Percentiles rank a stretch among this genome's conserved stretches.
These are phyloP conservation scores for Podospora conica DNA, from an alignment of 495 filamentous ascomycete genomes.

Conservation along the genomic window DNA sequence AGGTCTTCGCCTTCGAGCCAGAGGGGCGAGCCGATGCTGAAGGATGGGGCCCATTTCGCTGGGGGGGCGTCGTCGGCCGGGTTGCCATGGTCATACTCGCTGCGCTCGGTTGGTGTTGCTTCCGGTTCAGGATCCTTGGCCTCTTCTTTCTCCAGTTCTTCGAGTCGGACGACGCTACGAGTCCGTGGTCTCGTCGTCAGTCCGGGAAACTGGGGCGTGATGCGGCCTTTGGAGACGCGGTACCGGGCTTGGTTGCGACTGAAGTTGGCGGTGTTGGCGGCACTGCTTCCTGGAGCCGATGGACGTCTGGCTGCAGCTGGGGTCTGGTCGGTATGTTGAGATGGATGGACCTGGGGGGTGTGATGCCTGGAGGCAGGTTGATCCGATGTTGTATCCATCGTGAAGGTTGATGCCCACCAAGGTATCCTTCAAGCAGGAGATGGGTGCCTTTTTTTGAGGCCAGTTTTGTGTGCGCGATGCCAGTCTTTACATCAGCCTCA, in stretches of 20 bases:
- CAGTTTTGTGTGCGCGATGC: not conserved
- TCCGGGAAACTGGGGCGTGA: not conserved
- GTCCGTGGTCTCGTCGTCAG: conserved; percentile 5
- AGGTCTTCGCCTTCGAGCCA: conserved; percentile 31
- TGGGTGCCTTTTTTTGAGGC: not conserved
- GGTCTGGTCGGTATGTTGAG: not conserved
- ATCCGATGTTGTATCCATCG: not conserved
- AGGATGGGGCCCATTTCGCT: conserved; percentile 20
- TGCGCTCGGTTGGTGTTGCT: not conserved
- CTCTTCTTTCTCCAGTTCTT: not conserved
- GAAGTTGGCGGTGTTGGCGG: conserved; percentile 9
- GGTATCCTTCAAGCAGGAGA: not conserved
- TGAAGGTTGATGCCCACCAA: not conserved
- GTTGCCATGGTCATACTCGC: not conserved
- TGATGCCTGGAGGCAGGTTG: not conserved
- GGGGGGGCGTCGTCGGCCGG: not conserved
- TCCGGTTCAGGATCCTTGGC: not conserved
- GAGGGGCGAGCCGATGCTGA: conserved; percentile 20
- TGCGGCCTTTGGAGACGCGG: not conserved
- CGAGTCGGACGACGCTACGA: conserved; percentile 11
- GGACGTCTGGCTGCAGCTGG: not conserved
- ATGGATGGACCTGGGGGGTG: not conserved
- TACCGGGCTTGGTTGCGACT: conserved; percentile 7
- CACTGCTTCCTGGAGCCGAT: not conserved
- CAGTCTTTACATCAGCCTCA: not conserved